Base-by-base conservation (phyloP, 352 stramenopile species). In the Plasmopara viticola region DNA sequence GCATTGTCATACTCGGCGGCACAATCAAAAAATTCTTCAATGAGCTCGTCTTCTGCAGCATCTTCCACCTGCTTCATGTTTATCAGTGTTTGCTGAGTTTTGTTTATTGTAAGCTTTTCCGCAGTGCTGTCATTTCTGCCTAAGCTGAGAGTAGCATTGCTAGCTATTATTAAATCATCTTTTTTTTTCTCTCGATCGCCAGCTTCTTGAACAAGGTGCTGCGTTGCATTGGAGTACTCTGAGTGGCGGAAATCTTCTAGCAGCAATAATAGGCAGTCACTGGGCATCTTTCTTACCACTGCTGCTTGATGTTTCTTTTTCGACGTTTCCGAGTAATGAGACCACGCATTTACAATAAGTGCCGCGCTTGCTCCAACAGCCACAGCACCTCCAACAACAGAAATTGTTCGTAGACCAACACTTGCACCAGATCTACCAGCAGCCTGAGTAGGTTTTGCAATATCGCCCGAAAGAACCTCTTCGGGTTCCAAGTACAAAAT, bases 11-110 rank as follows among this genome's bases (percentile, higher is more conserved):
- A 85, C 18, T 80, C 74, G 9, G 65, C 66, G 9, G 76, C 48
- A 42, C 79, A 91, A 17, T 94, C 79, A 53, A 87, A 91, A 51
- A 90, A 94, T n/a, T 91, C 78, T 51, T 92, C 80, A n/a, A 91
- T 48, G 4, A 90, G 46, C 15, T 73, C 61, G 44, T 86, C 68
- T 56, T 86, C 78, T 67, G 51, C 48, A 28, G 37, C 46, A 25
- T 67, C 57, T 60, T 72, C 59, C 28, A 64, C 44, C 59, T 64
- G 56, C 31, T 61, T 67, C 51, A 70, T 28, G 41, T 58, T 54
- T 20, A 65, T 55, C 9, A 82, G 48, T 18, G 70, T 63, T 57
- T 68, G 59, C 28, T 62, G 44, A 31, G 64, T 60, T 44, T 41
- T 62, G 47, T 31, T 51, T 4, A 58, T 48, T 5, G 60, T 18